Percentiles rank a stretch among this genome's conserved stretches.
Conservation (phyloP, 78 protist genomes). For the Dictyostelium intermedium region DNA sequence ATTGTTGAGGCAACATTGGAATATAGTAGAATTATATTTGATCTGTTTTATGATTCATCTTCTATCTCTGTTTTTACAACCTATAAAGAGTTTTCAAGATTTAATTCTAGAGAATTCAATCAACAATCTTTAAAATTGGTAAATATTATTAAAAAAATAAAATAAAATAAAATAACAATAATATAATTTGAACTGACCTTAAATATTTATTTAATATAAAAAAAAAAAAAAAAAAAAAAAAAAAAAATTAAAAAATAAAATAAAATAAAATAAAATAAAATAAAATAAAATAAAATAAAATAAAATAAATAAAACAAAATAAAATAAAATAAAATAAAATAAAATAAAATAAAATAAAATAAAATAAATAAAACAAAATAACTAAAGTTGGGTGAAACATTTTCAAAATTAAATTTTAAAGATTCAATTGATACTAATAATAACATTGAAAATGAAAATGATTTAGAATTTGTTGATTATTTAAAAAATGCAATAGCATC, state of each 20-base stretch:
- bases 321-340: too few relatives aligned
- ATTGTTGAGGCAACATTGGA: constrained; percentile 33
- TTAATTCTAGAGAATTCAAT: background rate
- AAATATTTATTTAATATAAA: too few relatives aligned
- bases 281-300: too few relatives aligned
- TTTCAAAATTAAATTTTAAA: background rate
- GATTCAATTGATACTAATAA: background rate
- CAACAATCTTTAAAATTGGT: constrained; percentile 59
- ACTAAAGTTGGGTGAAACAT: background rate
- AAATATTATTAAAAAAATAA: background rate
- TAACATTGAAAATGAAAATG: background rate
- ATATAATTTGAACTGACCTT: too few relatives aligned
- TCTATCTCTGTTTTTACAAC: constrained; percentile 24
- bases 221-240: background rate
- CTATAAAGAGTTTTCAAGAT: background rate
- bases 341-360: too few relatives aligned
- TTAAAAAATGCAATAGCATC: background rate
- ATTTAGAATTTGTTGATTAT: background rate
- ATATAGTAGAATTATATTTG: constrained; percentile 42
- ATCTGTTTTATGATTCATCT: constrained; percentile 17
- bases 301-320: background rate
- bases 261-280: too few relatives aligned
- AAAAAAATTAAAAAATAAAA: background rate
- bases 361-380: too few relatives aligned
- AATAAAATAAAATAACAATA: background rate